Percentiles rank a stretch among this genome's conserved stretches.
phyloP scores from a whole-genome alignment of 805 yeast genomes.

The Starmerella apicola region DNA sequence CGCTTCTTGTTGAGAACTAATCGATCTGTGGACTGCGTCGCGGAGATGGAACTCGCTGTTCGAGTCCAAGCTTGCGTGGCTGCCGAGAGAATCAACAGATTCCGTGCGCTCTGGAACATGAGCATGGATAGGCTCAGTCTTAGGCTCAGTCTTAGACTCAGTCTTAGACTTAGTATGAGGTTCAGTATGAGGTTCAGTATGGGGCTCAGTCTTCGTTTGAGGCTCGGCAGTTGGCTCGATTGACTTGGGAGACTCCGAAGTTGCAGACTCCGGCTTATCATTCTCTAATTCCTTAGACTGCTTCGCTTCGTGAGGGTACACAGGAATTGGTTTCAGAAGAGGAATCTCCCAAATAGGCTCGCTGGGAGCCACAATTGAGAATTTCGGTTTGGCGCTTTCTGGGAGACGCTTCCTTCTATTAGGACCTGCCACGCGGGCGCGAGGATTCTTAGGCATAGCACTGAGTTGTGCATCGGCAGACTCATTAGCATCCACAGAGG shows the following conservation, averaged over 20 bases:
- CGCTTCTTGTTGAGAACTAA: no score
- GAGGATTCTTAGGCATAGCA: constrained; percentile 17
- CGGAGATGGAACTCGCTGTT: neutral
- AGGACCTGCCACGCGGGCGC: constrained; percentile 25
- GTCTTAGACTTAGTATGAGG: neutral
- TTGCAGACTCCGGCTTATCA: no score
- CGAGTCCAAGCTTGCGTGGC: neutral
- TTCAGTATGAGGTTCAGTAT: no score
- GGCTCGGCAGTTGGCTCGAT: no score
- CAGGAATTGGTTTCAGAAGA: no score
- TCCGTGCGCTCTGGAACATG: neutral
- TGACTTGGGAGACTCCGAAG: no score
- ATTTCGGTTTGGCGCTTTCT: constrained; percentile 21
- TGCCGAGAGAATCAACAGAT: neutral
- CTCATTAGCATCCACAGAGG: constrained; percentile 10
- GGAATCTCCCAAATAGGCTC: constrained; percentile 15
- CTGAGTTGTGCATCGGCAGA: constrained; percentile 16
- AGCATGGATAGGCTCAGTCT: neutral
- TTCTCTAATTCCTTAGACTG: no score
- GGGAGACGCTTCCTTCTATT: constrained; percentile 24
- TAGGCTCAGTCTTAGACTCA: neutral
- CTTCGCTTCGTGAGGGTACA: no score
- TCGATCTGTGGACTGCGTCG: neutral
- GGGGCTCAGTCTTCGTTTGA: no score
- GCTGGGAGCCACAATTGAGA: constrained; percentile 12